These are phyloP conservation scores for Colletotrichum eleusines DNA, from an alignment of 2,329 filamentous ascomycete species.

Conservation along the genomic window DNA sequence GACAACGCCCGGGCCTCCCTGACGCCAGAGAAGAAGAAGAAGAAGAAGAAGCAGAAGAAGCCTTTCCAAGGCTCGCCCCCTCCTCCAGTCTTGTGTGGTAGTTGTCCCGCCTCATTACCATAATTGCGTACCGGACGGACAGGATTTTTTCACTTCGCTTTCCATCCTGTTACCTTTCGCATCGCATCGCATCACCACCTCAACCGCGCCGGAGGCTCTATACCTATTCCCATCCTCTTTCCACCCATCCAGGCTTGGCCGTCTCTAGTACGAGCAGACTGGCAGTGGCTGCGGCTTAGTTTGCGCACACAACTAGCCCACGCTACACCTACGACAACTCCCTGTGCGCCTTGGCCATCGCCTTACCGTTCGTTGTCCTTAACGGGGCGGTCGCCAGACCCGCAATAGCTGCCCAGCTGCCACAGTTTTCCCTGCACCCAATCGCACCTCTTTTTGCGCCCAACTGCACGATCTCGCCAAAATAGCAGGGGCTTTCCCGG, in stretches of 20 bases:
- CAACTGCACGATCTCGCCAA: slow-evolving; percentile 42
- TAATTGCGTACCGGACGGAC: neutral
- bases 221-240: neutral
- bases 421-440: slow-evolving; percentile 40
- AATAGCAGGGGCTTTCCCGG: slow-evolving; percentile 40
- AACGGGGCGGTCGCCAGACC: slow-evolving; percentile 39
- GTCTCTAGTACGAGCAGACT: slow-evolving; percentile 1
- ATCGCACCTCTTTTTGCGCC: slow-evolving; percentile 42
- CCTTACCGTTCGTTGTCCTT: slow-evolving; percentile 18
- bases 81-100: neutral
- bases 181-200: slow-evolving; percentile 27
- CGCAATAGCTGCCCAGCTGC: slow-evolving; percentile 43
- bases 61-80: neutral
- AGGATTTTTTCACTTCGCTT: slow-evolving; percentile 13
- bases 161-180: neutral
- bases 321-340: neutral
- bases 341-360: slow-evolving; percentile 22
- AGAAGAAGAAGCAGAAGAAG: slow-evolving; percentile 13
- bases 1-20: slow-evolving; percentile 23
- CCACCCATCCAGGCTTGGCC: slow-evolving; percentile 4
- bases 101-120: slow-evolving; percentile 9
- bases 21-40: slow-evolving; percentile 19
- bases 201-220: slow-evolving; percentile 8
- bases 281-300: slow-evolving; percentile 40
- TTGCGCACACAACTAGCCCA: slow-evolving; percentile 32